phyloP scores from a whole-genome alignment of 2,329 filamentous ascomycete genomes.

The Xylariaceae sp. region DNA sequence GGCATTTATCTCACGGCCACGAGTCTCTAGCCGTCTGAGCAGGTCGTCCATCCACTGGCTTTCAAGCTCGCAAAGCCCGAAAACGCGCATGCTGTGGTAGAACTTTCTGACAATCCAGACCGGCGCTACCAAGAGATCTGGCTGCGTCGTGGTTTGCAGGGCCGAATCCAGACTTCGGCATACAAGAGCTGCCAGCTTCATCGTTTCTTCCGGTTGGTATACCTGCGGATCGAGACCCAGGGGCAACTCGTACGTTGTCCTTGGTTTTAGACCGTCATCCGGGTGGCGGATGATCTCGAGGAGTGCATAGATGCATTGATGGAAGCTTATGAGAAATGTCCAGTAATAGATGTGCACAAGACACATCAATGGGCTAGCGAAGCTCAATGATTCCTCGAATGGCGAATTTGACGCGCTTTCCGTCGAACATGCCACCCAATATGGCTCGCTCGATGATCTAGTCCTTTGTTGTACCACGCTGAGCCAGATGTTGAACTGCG shows the following conservation, averaged over 20 bases:
- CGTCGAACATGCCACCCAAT: slow-evolving; percentile 35
- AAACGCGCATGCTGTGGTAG: slow-evolving; percentile 22
- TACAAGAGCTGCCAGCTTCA: slow-evolving; percentile 43
- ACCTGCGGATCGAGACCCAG: slow-evolving; percentile 37
- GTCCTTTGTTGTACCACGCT: slow-evolving; percentile 22
- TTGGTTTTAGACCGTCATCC: slow-evolving; percentile 36
- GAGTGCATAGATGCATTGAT: slow-evolving; percentile 43
- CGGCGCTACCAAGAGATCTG: slow-evolving; percentile 29
- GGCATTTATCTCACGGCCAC: slow-evolving; percentile 18
- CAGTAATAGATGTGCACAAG: slow-evolving; percentile 50
- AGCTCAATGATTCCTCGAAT: slow-evolving; percentile 42
- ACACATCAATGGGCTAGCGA: slow-evolving; percentile 41
- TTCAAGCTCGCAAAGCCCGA: slow-evolving; percentile 26
- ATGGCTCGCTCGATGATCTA: slow-evolving; percentile 29
- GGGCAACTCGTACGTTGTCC: slow-evolving; percentile 38
- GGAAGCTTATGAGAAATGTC: slow-evolving; percentile 46
- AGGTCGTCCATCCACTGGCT: slow-evolving; percentile 27
- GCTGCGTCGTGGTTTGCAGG: slow-evolving; percentile 35
- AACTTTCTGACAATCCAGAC: slow-evolving; percentile 28
- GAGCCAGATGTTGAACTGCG: slow-evolving; percentile 46
- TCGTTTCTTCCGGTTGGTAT: slow-evolving; percentile 39
- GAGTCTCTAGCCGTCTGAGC: slow-evolving; percentile 21
- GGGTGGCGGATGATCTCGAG: slow-evolving; percentile 42
- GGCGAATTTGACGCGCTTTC: slow-evolving; percentile 33
- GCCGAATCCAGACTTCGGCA: slow-evolving; percentile 48